Evolutionary conservation across 768 basidiomycete genomes (phyloP).

Genomic region (Boletus insuetus): DNA sequence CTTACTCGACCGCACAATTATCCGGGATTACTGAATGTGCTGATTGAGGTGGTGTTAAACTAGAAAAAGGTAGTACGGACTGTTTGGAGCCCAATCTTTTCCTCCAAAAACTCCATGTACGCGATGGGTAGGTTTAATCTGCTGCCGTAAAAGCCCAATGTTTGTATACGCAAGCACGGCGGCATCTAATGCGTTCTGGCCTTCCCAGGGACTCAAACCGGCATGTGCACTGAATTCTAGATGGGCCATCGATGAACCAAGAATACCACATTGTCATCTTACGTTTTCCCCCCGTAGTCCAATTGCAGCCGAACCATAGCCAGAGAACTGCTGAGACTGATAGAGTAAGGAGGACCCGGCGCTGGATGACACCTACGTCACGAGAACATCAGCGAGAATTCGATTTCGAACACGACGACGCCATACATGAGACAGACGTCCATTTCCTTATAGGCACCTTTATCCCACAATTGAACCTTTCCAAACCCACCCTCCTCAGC

Average conservation of each 20-base stretch:
- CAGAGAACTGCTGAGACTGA: constrained; percentile 62
- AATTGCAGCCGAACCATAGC: constrained; percentile 59
- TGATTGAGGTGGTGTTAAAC: background rate
- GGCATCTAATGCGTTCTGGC: constrained; percentile 79
- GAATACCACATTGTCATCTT: constrained; percentile 10
- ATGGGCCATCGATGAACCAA: background rate
- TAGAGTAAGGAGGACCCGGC: constrained; percentile 67
- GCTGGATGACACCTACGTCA: constrained; percentile 73
- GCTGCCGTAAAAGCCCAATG: constrained; percentile 78
- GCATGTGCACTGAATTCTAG: constrained; percentile 63
- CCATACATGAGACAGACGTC: constrained; percentile 71
- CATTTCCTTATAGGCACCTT: constrained; percentile 74
- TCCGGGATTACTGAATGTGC: constrained; percentile 70
- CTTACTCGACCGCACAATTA: constrained; percentile 68
- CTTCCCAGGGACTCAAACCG: constrained; percentile 81
- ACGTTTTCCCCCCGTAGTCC: constrained; percentile 77
- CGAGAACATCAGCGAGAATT: background rate
- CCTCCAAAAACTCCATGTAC: constrained; percentile 81
- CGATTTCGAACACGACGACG: background rate
- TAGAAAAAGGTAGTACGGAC: constrained; percentile 36
- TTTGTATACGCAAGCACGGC: constrained; percentile 83
- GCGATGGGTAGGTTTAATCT: constrained; percentile 71
- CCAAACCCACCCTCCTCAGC: constrained; percentile 81
- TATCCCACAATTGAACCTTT: constrained; percentile 65
- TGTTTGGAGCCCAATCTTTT: constrained; percentile 70